Evolutionary conservation across 768 basidiomycete species (phyloP).

Genomic region (Agaricus subrufescens): DNA sequence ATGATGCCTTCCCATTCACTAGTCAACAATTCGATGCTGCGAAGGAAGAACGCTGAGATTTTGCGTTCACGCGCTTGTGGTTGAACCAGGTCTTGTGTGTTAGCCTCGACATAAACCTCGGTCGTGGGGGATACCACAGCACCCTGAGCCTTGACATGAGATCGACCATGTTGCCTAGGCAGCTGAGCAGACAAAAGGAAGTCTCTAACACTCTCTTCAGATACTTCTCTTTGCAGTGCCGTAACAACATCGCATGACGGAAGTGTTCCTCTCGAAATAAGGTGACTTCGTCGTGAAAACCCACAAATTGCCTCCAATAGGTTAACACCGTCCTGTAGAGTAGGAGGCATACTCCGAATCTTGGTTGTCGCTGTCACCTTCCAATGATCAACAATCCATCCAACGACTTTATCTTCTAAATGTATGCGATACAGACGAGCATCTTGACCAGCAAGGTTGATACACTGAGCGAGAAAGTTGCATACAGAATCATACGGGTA

Average conservation of each 20-base stretch:
- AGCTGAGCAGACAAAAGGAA: constrained; percentile 66
- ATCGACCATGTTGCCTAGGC: constrained; percentile 30
- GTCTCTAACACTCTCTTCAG: constrained; percentile 57
- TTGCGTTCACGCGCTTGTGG: constrained; percentile 58
- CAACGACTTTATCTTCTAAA: constrained; percentile 80
- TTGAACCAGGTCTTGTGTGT: constrained; percentile 29
- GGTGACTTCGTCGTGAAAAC: constrained; percentile 37
- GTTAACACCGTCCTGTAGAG: constrained; percentile 54
- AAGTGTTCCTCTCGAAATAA: constrained; percentile 48
- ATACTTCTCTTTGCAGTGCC: constrained; percentile 52
- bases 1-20: constrained; percentile 40
- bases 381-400: constrained; percentile 81
- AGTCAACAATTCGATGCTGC: constrained; percentile 48
- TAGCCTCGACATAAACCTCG: constrained; percentile 4
- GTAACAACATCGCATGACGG: constrained; percentile 69
- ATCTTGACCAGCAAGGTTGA: constrained; percentile 74
- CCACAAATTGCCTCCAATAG: constrained; percentile 66
- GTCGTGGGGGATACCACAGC: neutral
- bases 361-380: constrained; percentile 27
- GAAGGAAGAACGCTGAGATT: constrained; percentile 58
- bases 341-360: constrained; percentile 37
- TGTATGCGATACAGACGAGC: constrained; percentile 79
- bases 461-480: constrained; percentile 64
- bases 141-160: neutral
- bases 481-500: constrained; percentile 90